Percentiles rank a stretch among this genome's conserved stretches.
These are phyloP conservation scores for Fulvia fulva DNA, from an alignment of 2,329 filamentous ascomycete species.

Conservation along the genomic window DNA sequence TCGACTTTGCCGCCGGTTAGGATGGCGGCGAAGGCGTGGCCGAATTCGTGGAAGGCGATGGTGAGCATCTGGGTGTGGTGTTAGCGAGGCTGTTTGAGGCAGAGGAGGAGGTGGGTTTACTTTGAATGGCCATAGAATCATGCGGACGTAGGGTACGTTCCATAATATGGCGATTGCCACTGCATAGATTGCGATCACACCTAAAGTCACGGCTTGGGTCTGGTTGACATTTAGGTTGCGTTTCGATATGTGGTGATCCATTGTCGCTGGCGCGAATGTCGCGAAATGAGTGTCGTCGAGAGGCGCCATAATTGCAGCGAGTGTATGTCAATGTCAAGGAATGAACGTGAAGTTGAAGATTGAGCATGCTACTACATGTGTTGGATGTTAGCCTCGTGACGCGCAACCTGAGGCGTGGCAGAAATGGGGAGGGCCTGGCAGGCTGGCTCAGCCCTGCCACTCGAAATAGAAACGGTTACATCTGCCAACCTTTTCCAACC, in stretches of 20 bases:
- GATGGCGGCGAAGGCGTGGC: conserved; percentile 68
- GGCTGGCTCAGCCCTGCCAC: not conserved
- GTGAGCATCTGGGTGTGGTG: conserved; percentile 62
- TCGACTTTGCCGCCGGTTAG: conserved; percentile 71
- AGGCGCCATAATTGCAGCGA: not conserved
- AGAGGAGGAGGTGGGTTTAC: conserved; percentile 37
- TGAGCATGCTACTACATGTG: no score
- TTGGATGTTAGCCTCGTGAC: not conserved
- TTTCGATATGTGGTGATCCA: conserved; percentile 35
- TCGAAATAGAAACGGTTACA: not conserved
- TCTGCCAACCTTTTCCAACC: not conserved
- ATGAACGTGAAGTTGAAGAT: not conserved
- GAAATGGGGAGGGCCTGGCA: not conserved
- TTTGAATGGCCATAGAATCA: conserved; percentile 77
- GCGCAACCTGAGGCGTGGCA: not conserved
- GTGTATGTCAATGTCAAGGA: not conserved
- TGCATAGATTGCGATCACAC: conserved; percentile 67
- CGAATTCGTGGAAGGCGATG: conserved; percentile 77
- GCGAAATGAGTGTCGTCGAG: not conserved
- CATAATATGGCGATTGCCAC: conserved; percentile 72
- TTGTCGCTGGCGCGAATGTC: not conserved
- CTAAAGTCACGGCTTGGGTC: conserved; percentile 67
- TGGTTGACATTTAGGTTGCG: conserved; percentile 60
- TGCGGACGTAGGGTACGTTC: conserved; percentile 74
- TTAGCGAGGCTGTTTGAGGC: not conserved